These are phyloP conservation scores for Xylaria sp. DNA, from an alignment of 2,329 filamentous ascomycete genomes.

Conservation along the genomic window DNA sequence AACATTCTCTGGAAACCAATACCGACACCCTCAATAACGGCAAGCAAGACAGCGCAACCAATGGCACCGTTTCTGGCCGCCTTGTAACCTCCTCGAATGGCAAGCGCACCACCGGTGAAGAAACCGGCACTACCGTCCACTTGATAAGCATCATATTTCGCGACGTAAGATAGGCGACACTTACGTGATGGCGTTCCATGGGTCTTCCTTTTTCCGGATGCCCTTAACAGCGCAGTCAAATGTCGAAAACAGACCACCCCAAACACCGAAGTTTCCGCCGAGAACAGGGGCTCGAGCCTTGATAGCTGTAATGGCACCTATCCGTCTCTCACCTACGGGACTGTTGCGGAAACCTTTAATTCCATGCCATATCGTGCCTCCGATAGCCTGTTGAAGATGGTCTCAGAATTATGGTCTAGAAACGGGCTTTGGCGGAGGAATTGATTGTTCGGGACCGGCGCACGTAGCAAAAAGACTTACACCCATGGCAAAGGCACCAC, in stretches of 20 bases:
- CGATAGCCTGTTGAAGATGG: conserved; percentile 25
- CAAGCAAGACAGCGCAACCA: conserved; percentile 87
- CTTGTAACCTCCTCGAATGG: conserved; percentile 85
- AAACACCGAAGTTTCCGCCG: conserved; percentile 96
- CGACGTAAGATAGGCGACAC: not conserved
- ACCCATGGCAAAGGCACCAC: conserved; percentile 94
- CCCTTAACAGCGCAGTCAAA: conserved; percentile 98
- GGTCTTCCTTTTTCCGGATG: conserved; percentile 90
- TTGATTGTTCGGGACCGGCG: not conserved
- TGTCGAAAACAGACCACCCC: conserved; percentile 92
- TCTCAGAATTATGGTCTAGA: not conserved
- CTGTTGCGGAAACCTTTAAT: conserved; percentile 83
- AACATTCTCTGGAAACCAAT: conserved; percentile 95
- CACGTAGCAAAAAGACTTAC: conserved; percentile 49
- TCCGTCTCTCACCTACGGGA: conserved; percentile 87
- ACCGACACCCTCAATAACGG: conserved; percentile 94
- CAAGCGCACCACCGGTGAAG: conserved; percentile 89
- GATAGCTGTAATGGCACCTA: conserved; percentile 93
- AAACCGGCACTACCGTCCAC: conserved; percentile 64
- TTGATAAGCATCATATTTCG: not conserved
- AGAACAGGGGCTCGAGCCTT: conserved; percentile 95
- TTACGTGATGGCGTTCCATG: conserved; percentile 83
- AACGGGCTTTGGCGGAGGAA: too few relatives aligned
- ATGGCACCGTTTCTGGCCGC: conserved; percentile 94
- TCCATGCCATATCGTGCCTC: conserved; percentile 31